Percentiles rank a stretch among this genome's conserved stretches.
phyloP scores from a whole-genome alignment of 805 yeast genomes.

The Saturnispora zaruensis region DNA sequence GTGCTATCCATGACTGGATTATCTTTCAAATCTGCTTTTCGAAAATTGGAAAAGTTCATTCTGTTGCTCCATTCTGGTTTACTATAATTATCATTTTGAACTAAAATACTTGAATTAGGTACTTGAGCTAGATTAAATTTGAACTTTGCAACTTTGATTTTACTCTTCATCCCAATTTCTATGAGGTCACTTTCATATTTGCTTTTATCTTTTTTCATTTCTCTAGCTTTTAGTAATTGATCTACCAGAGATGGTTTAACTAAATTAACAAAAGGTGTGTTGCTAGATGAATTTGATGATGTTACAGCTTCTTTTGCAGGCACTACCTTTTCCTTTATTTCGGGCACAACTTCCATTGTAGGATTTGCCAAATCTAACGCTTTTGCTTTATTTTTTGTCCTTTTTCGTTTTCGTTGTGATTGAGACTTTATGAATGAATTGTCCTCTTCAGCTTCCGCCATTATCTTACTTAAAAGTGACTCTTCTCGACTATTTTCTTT shows the following conservation, averaged over 20 bases:
- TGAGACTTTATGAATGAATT: neutral
- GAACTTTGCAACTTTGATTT: conserved; percentile 12
- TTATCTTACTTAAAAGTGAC: conserved; percentile 1
- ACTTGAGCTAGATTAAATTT: conserved; percentile 7
- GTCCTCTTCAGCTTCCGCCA: conserved; percentile 5
- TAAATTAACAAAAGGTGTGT: neutral
- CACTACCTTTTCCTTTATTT: neutral
- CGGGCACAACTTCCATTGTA: neutral
- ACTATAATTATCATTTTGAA: conserved; percentile 3
- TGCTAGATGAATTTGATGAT: neutral
- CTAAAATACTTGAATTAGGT: neutral
- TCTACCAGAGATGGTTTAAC: conserved; percentile 1
- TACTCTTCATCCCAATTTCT: neutral
- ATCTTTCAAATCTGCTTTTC: conserved; percentile 10
- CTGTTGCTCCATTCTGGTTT: conserved; percentile 17
- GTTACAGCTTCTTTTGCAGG: neutral
- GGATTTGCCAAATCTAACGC: neutral
- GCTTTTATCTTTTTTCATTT: conserved; percentile 9
- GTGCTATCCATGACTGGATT: conserved; percentile 19
- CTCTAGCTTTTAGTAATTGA: conserved; percentile 14
- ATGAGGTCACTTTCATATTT: conserved; percentile 7
- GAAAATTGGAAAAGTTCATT: conserved; percentile 15
- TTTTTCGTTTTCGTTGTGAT: conserved; percentile 2
- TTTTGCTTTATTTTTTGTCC: neutral
- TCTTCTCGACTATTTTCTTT: neutral